A percentile compares a stretch with the other conserved stretches of the same genome.
Evolutionary conservation across 371 early-diverging fungal species (phyloP).

Genomic region (Mucor mucedo): DNA sequence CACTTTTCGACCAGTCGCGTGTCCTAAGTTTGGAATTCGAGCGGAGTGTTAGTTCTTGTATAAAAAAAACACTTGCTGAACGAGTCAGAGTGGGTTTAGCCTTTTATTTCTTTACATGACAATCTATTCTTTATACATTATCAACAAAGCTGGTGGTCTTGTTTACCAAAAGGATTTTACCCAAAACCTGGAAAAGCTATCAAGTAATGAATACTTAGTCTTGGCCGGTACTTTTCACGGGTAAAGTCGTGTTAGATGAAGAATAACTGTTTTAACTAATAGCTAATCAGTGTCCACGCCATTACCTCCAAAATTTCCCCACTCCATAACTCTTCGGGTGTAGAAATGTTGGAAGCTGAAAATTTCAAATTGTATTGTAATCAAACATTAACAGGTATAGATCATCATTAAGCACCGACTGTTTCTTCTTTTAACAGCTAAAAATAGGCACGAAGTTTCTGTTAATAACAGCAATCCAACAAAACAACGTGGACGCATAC

Average conservation of each 20-base stretch:
- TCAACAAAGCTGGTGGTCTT: conserved; percentile 97
- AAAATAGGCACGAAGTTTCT: conserved; percentile 91
- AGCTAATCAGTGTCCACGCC: conserved; percentile 84
- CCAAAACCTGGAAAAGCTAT: conserved; percentile 79
- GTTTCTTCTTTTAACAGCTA: neutral
- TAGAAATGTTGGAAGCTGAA: conserved; percentile 92
- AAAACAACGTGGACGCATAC: conserved; percentile 71
- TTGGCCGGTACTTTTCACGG: conserved; percentile 97
- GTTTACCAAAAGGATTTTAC: conserved; percentile 92
- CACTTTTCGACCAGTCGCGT: too few species aligned
- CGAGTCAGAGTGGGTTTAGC: too few species aligned
- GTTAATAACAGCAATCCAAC: conserved; percentile 81
- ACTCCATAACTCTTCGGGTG: conserved; percentile 77
- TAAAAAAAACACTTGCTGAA: too few species aligned
- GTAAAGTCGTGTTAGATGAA: conserved; percentile 41
- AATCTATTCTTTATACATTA: conserved; percentile 92
- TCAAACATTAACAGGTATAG: conserved; percentile 89
- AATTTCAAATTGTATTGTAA: conserved; percentile 90
- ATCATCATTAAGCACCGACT: neutral
- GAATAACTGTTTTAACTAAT: neutral
- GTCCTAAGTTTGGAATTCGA: too few species aligned
- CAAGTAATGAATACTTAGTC: conserved; percentile 94
- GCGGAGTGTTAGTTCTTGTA: too few species aligned
- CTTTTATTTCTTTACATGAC: conserved; percentile 44
- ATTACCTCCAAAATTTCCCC: conserved; percentile 94